Evolutionary conservation across 305 asterid species (phyloP).

Genomic region (Solanum chacoense): DNA sequence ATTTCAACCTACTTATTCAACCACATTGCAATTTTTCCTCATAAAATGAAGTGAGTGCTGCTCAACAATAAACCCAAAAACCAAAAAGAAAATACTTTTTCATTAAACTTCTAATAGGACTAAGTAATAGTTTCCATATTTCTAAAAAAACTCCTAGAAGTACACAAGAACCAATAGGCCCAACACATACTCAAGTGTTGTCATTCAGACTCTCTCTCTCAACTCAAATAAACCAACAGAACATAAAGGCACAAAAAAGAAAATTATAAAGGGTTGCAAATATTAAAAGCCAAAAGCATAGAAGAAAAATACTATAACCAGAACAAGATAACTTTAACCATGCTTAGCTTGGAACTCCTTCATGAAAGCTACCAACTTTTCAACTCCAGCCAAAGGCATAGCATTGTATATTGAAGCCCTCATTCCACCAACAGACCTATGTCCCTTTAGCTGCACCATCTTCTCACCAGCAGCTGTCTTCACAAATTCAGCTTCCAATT

Average conservation of each 20-base stretch:
- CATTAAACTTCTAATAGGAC: background rate
- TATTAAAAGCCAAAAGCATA: background rate
- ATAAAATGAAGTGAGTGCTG: background rate
- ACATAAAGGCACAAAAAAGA: background rate
- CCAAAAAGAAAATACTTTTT: background rate
- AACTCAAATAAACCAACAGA: background rate
- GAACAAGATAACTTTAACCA: constrained; percentile 8
- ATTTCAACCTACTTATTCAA: background rate
- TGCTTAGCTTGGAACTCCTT: constrained; percentile 86
- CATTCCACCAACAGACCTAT: constrained; percentile 91
- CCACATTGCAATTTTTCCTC: background rate
- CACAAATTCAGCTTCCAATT: constrained; percentile 72
- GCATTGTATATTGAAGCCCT: constrained; percentile 97
- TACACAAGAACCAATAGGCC: background rate
- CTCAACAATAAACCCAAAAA: background rate
- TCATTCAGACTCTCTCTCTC: background rate
- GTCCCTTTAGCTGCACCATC: constrained; percentile 94
- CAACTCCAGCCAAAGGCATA: constrained; percentile 89
- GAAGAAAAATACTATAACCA: background rate
- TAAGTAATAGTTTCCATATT: background rate
- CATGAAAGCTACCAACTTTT: constrained; percentile 85
- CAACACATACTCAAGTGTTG: background rate
- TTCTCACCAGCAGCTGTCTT: constrained; percentile 85
- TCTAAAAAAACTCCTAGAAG: background rate
- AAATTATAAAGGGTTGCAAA: background rate